Evolutionary conservation across 2,329 filamentous ascomycete genomes (phyloP).

Genomic region (Xylariaceae sp.): DNA sequence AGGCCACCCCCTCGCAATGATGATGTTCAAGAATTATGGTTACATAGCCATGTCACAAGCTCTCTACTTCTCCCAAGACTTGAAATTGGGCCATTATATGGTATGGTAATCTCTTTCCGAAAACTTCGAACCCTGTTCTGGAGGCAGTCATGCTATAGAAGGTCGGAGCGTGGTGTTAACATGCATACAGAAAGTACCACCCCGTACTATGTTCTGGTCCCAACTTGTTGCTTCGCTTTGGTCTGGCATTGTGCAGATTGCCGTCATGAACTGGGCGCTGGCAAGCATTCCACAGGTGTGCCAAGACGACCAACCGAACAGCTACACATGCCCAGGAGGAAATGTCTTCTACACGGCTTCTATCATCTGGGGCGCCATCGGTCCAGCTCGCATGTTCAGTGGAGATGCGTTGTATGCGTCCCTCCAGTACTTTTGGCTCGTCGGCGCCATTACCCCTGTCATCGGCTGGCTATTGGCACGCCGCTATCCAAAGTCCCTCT

Average conservation of each 20-base stretch:
- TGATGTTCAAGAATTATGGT: conserved; percentile 74
- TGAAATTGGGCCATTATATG: conserved; percentile 64
- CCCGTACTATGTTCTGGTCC: conserved; percentile 43
- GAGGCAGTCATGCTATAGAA: too few relatives aligned
- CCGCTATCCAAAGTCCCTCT: conserved; percentile 54
- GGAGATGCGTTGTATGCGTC: conserved; percentile 56
- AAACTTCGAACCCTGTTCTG: too few relatives aligned
- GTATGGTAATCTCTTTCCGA: too few relatives aligned
- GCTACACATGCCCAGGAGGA: conserved; percentile 53
- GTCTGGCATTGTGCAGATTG: conserved; percentile 49
- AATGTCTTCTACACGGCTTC: conserved; percentile 64
- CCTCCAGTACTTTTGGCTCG: conserved; percentile 68
- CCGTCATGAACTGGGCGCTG: conserved; percentile 64
- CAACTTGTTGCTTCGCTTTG: conserved; percentile 46
- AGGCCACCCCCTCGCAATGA: conserved; percentile 67
- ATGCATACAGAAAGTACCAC: conserved; percentile 39
- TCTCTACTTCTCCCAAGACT: conserved; percentile 60
- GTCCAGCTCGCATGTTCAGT: conserved; percentile 66
- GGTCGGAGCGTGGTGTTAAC: too few relatives aligned
- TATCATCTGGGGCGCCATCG: conserved; percentile 70
- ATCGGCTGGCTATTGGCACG: conserved; percentile 60
- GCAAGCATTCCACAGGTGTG: conserved; percentile 60
- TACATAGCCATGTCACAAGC: conserved; percentile 66
- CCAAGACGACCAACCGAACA: conserved; percentile 44
- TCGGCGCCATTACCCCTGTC: conserved; percentile 59